Base-by-base conservation (phyloP, 768 basidiomycete genomes). In the Rhodosporidiobolus odoratus region DNA sequence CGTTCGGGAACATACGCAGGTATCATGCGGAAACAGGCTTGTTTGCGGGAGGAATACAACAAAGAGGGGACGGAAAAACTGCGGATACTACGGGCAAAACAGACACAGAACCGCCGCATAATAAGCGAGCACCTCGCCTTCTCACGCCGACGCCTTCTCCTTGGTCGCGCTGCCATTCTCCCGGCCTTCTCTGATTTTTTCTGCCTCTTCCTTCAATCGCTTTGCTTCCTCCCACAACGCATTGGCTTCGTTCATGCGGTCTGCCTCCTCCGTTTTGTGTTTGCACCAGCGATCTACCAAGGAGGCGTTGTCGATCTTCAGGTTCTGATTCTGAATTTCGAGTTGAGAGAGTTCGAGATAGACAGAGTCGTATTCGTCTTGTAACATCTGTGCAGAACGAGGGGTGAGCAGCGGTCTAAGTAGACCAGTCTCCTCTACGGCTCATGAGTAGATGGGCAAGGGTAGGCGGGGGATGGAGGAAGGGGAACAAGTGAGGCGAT, bases 271-370 rank as follows among this genome's bases (percentile, higher is more conserved):
- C 19, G 19, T 84, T 81, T 96, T 96, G 73, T 89, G 88, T 76
- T 98, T 96, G 15, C 98, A 84, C 95, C 96, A 99, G 25, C 95
- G 88, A 79, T 96, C 92, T 2, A 98, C 84, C 35, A 99, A 86
- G 76, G 91, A 89, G 34, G 93, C 93, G 76, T 99, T 99, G 79
- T 99, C 95, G 76, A 88, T 89, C 59, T 86, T 86, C 41, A 99
- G 84, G n/a, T 83, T 88, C 76, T 86, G 84, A 78, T 95, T 96
- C 43, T 91, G 87, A 70, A 92, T 87, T 65, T 91, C 89, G 34
- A 95, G 87, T 77, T 95, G 91, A 53, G 88, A 86, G 19, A 98
- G 85, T 80, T 99, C 95, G 58, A 99, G 84, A 67, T 91, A 89
- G 54, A 93, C 84, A 2, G 95, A 92, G 74, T 87, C 88, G 81